Evolutionary conservation across 2,329 filamentous ascomycete species (phyloP), one percentile per base, ranked within the genome.

Genomic region (Elsinoe ampelina): DNA sequence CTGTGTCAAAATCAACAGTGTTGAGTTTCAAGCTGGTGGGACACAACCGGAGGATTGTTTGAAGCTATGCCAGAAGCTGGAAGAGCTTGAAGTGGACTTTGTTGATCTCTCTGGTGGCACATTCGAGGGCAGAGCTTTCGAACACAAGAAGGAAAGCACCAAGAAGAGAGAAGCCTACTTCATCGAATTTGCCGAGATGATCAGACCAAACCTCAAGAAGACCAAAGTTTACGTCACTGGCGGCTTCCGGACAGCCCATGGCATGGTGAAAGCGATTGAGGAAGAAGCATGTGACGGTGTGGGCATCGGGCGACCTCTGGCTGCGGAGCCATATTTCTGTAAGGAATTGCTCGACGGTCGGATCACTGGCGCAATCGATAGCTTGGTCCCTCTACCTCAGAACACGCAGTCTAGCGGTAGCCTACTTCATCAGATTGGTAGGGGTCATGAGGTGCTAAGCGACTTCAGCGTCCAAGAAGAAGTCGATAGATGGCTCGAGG

Each of bases 161-260:
- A 64, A 62, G 48, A 59, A 57, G 11, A 58, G 66, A 36, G 66
- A 68, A 51, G 61, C 59, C 13, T 66, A 64, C 58, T 68, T 67
- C 50, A 63, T 67, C 30, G 64, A 67, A 45, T 67, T 65, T 32
- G 65, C 66, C n/a, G 63, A 67, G 38, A 58, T 62, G 57, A 62
- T 69, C 42, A 57, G 60, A 17, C 65, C 66, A 6, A 47, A 62
- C 12, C 58, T 69, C 8, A 66, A 62, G 41, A 61, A 68, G 57
- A 68, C 66, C 2, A 64, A 65, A 54, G 59, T 65, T 19, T 68
- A 67, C 54, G 65, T 68, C 1, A 68, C 66, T 1, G 65, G 65
- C 5, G 65, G 66, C n/a, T 67, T 68, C 50, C 62, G 63, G 2
- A 67, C 67, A 1, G 64, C 63, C 7, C 54, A 56, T 15, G 66